Percentiles rank a stretch among this genome's conserved stretches.
phyloP scores from a whole-genome alignment of 768 basidiomycete species.

The Pleurotus sapidus region DNA sequence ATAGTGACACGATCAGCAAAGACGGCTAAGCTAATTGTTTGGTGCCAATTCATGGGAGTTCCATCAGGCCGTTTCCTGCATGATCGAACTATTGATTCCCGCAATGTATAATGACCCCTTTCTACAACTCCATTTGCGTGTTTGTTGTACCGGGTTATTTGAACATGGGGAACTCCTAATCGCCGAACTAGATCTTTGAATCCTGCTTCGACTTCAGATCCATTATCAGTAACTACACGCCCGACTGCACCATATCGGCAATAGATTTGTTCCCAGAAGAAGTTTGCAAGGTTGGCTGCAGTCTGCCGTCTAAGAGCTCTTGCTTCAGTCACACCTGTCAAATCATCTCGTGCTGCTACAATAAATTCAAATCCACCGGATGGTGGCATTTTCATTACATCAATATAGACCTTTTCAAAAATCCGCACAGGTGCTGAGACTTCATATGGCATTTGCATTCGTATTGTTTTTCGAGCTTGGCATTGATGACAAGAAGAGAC shows the following conservation, averaged over 20 bases:
- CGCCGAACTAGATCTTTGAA: slow-evolving; percentile 10
- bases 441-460: slow-evolving; percentile 14
- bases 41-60: neutral
- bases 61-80: neutral
- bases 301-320: slow-evolving; percentile 14
- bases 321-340: slow-evolving; percentile 24
- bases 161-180: slow-evolving; percentile 19
- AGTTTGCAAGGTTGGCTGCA: slow-evolving; percentile 17
- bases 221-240: slow-evolving; percentile 27
- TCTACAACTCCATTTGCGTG: slow-evolving; percentile 35
- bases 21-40: neutral
- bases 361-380: slow-evolving; percentile 17
- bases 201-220: slow-evolving; percentile 18
- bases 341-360: slow-evolving; percentile 24
- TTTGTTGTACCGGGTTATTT: slow-evolving; percentile 31
- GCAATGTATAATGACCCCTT: slow-evolving; percentile 24
- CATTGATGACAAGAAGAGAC: slow-evolving; percentile 24
- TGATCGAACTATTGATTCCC: slow-evolving; percentile 24
- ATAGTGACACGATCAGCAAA: slow-evolving; percentile 18
- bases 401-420: slow-evolving; percentile 21
- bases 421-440: slow-evolving; percentile 9
- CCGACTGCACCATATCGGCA: slow-evolving; percentile 27
- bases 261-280: slow-evolving; percentile 29
- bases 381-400: slow-evolving; percentile 26
- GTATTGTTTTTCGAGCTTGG: slow-evolving; percentile 14